These are phyloP conservation scores for Mallotus repandus DNA, from an alignment of 441 rosid genomes.

Conservation along the genomic window DNA sequence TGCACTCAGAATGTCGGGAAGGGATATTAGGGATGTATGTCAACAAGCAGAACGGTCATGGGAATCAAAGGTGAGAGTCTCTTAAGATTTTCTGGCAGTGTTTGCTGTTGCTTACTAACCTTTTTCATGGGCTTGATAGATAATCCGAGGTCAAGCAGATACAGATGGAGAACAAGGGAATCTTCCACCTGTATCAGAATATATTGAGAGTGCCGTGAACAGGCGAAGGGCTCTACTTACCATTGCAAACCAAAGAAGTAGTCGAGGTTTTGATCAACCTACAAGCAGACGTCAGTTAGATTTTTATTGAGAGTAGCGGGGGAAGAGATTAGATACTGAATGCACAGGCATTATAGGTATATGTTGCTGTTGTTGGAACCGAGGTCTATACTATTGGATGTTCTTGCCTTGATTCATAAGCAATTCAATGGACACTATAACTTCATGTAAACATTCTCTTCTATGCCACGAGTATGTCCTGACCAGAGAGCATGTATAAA, in stretches of 20 bases:
- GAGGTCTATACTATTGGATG: too few species aligned
- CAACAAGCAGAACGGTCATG: constrained; percentile 95
- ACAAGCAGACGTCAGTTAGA: constrained; percentile 46
- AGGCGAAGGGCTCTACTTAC: constrained; percentile 50
- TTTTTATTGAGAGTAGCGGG: constrained; percentile 25
- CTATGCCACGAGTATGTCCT: too few species aligned
- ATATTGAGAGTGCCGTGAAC: constrained; percentile 58
- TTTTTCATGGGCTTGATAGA: constrained; percentile 30
- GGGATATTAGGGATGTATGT: constrained; percentile 86
- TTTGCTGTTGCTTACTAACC: background rate
- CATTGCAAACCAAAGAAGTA: constrained; percentile 35
- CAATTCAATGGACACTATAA: too few species aligned
- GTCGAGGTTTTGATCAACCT: constrained; percentile 12
- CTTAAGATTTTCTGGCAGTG: too few species aligned
- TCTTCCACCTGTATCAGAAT: constrained; percentile 76
- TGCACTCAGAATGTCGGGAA: constrained; percentile 75
- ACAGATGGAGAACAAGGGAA: constrained; percentile 39
- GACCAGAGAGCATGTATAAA: too few species aligned
- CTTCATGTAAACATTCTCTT: too few species aligned
- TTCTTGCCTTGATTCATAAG: too few species aligned
- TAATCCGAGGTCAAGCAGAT: constrained; percentile 61
- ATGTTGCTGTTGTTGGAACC: background rate
- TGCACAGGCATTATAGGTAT: background rate
- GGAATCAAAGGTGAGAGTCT: constrained; percentile 83
- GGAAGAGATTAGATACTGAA: background rate